Evolutionary conservation across 2,329 filamentous ascomycete genomes (phyloP).

Genomic region (Phialophora verrucosa): DNA sequence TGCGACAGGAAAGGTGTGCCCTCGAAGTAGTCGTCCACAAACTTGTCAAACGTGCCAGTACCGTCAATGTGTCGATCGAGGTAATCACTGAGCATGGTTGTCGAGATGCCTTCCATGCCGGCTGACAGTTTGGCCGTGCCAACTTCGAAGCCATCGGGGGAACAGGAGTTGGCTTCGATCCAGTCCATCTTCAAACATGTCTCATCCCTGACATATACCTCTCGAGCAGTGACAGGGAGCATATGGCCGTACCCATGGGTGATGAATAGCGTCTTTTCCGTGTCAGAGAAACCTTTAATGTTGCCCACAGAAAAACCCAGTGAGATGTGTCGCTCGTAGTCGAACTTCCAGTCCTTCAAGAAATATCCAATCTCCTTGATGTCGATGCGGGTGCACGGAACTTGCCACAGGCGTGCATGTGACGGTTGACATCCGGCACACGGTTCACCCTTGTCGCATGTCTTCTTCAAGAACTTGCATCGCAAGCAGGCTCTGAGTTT

Average conservation of each 20-base stretch:
- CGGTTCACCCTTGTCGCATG: conserved; percentile 95
- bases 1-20: conserved; percentile 94
- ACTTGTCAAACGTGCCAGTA: conserved; percentile 87
- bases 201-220: conserved; percentile 90
- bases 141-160: conserved; percentile 78
- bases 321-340: conserved; percentile 88
- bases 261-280: conserved; percentile 78
- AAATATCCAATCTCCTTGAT: conserved; percentile 99
- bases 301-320: conserved; percentile 90
- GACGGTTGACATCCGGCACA: conserved; percentile 95
- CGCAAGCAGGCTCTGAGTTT: conserved; percentile 91
- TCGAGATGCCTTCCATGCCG: conserved; percentile 84
- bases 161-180: conserved; percentile 78
- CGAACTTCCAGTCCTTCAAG: conserved; percentile 99
- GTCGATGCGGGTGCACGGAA: conserved; percentile 95
- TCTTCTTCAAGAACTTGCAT: conserved; percentile 99
- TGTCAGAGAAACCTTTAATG: conserved; percentile 79
- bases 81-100: conserved; percentile 82
- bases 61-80: conserved; percentile 93
- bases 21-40: conserved; percentile 95
- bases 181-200: conserved; percentile 93
- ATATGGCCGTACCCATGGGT: conserved; percentile 95
- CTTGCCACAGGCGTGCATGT: conserved; percentile 94
- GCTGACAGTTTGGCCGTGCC: conserved; percentile 88
- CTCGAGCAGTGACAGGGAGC: conserved; percentile 88